Conservation (phyloP, 2,329 filamentous ascomycete genomes). For the Xylaria hypoxylon region DNA sequence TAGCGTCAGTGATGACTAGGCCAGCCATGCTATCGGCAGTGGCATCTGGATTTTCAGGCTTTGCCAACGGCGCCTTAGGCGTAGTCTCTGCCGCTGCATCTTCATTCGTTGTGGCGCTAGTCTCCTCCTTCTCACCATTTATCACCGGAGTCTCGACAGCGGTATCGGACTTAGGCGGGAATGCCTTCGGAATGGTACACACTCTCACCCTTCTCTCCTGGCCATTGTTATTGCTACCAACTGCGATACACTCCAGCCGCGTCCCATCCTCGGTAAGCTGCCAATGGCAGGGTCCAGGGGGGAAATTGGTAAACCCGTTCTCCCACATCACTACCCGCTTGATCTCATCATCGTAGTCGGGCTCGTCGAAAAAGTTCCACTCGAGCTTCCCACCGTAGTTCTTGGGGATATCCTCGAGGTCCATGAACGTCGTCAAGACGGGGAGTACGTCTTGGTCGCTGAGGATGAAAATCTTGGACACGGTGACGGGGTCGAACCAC, state of each 20-base stretch:
- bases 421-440: conserved; percentile 84
- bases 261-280: conserved; percentile 59
- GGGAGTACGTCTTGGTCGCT: conserved; percentile 76
- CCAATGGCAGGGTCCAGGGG: conserved; percentile 69
- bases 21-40: conserved; percentile 34
- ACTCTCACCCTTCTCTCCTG: conserved; percentile 60
- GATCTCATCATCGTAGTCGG: conserved; percentile 60
- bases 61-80: background rate
- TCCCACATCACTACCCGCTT: conserved; percentile 61
- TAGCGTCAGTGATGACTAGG: conserved; percentile 28
- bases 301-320: conserved; percentile 64
- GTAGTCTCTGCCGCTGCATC: conserved; percentile 28
- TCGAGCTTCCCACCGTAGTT: conserved; percentile 90
- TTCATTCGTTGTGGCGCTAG: conserved; percentile 19
- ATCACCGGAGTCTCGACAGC: conserved; percentile 4
- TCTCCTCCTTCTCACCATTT: conserved; percentile 32
- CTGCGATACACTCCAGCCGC: conserved; percentile 64
- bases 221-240: conserved; percentile 61
- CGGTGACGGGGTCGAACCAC: conserved; percentile 94
- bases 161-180: conserved; percentile 45
- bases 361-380: conserved; percentile 85
- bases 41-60: conserved; percentile 4
- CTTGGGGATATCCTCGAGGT: conserved; percentile 84
- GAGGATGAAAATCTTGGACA: conserved; percentile 96
- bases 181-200: conserved; percentile 63